A percentile compares a stretch with the other conserved stretches of the same genome.
phyloP scores from a whole-genome alignment of 2,329 filamentous ascomycete species.

The Aureobasidium sp. region DNA sequence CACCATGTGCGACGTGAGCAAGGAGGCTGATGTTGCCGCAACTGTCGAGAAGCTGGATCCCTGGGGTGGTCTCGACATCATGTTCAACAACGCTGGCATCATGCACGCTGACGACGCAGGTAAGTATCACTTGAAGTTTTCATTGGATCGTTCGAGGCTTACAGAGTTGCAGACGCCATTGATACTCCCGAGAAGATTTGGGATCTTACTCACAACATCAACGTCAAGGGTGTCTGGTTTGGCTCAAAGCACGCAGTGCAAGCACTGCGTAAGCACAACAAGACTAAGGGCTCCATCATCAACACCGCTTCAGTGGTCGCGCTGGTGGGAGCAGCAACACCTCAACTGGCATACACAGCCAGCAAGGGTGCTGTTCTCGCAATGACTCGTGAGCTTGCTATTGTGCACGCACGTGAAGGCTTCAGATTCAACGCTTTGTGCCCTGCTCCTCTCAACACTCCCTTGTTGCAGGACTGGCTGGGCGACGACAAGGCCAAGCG shows the following conservation, averaged over 20 bases:
- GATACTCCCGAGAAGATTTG: conserved; percentile 84
- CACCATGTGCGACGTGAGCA: conserved; percentile 68
- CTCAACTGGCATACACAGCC: conserved; percentile 86
- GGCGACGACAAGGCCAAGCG: conserved; percentile 80
- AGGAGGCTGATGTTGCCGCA: conserved; percentile 68
- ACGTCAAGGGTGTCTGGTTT: conserved; percentile 98
- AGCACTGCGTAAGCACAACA: conserved; percentile 68
- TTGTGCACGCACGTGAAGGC: conserved; percentile 83
- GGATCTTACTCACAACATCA: conserved; percentile 89
- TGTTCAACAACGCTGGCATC: conserved; percentile 97
- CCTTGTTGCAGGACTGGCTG: conserved; percentile 85
- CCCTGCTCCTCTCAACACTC: conserved; percentile 86
- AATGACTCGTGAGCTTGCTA: conserved; percentile 80
- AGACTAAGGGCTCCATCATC: conserved; percentile 74
- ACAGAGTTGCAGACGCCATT: conserved; percentile 46
- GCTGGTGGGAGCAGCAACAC: conserved; percentile 76
- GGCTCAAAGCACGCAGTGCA: conserved; percentile 87
- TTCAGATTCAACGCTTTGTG: conserved; percentile 88
- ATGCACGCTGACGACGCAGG: conserved; percentile 66
- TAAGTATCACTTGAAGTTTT: conserved; percentile 14
- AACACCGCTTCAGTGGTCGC: conserved; percentile 89
- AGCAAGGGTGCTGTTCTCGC: conserved; percentile 89
- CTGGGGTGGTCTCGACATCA: conserved; percentile 82
- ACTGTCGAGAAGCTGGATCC: conserved; percentile 66
- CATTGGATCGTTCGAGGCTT: neutral